phyloP scores from a whole-genome alignment of 208 protist species.

The Giardia muris region DNA sequence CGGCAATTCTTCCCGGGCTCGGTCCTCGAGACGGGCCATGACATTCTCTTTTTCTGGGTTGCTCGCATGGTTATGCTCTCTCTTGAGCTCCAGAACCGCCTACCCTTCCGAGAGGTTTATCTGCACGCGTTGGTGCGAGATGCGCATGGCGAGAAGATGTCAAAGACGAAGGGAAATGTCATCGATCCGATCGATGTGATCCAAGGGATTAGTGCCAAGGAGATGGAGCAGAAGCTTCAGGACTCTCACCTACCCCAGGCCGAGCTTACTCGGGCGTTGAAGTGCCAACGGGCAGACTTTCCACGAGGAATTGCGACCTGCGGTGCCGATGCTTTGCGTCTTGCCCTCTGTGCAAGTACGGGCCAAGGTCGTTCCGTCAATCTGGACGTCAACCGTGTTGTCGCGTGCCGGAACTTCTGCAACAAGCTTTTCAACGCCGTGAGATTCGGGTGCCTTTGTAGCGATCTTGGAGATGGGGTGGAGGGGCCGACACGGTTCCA shows the following conservation, averaged over 20 bases:
- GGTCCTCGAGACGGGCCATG: conserved; percentile 91
- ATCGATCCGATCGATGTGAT: conserved; percentile 98
- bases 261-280: conserved; percentile 40
- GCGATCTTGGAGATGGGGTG: neutral
- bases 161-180: conserved; percentile 96
- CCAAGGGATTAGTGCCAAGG: conserved; percentile 73
- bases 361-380: conserved; percentile 64
- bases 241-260: conserved; percentile 41
- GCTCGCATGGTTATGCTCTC: conserved; percentile 99
- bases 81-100: conserved; percentile 67
- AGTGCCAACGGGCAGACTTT: conserved; percentile 45
- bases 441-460: conserved; percentile 62
- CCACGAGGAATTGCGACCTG: conserved; percentile 65
- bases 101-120: conserved; percentile 62
- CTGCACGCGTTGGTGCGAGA: conserved; percentile 97
- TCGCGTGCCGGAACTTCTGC: conserved; percentile 54
- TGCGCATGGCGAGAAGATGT: conserved; percentile 97
- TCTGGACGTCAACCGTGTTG: conserved; percentile 84
- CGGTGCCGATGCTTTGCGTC: conserved; percentile 92
- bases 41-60: conserved; percentile 99
- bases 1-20: conserved; percentile 78
- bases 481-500: neutral
- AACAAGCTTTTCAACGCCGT: conserved; percentile 56
- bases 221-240: conserved; percentile 65
- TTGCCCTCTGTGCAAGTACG: conserved; percentile 87